Evolutionary conservation across 345 rosid species (phyloP).

Genomic region (Eucalyptus microcorys): DNA sequence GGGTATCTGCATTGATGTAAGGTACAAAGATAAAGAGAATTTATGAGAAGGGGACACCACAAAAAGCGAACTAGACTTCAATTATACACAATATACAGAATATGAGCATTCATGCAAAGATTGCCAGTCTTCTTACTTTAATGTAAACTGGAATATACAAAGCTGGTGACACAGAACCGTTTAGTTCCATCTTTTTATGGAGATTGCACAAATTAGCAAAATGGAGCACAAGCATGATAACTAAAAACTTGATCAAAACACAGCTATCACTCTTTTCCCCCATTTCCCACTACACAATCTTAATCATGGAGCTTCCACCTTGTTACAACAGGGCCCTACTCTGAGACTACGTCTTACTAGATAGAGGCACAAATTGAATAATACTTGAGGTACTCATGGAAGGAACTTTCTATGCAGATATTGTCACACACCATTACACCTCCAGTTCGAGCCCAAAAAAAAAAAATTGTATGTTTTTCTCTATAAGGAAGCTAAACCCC

Average conservation of each 20-base stretch:
- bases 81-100: background rate
- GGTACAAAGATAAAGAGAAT: background rate
- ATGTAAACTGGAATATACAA: background rate
- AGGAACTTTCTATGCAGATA: background rate
- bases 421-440: background rate
- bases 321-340: background rate
- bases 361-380: background rate
- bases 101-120: background rate
- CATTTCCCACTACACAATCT: background rate
- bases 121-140: background rate
- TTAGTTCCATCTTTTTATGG: background rate
- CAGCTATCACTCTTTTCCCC: background rate
- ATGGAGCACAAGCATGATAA: background rate
- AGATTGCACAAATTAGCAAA: background rate
- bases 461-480: background rate
- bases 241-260: background rate
- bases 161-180: background rate
- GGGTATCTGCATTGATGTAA: constrained; percentile 42
- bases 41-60: background rate
- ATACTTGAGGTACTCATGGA: background rate
- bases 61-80: background rate
- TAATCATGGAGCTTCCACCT: background rate
- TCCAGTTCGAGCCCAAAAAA: background rate
- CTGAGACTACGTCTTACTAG: background rate
- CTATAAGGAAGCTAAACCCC: background rate